phyloP scores from a whole-genome alignment of 805 yeast species.

The Yarrowia sp. region DNA sequence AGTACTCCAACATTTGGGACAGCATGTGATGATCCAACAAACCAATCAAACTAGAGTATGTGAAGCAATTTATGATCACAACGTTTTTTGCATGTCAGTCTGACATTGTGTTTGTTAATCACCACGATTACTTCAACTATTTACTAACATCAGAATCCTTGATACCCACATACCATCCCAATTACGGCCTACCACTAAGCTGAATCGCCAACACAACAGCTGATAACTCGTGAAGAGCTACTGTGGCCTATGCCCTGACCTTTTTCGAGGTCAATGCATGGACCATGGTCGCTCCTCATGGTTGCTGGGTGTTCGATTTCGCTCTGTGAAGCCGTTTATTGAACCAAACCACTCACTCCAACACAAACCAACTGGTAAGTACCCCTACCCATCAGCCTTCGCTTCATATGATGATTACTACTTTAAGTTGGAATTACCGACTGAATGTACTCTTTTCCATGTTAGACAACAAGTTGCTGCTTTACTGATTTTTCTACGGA shows the following conservation, averaged over 20 bases:
- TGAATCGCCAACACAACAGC: not conserved
- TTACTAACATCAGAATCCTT: slow-evolving; percentile 22
- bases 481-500: slow-evolving; percentile 49
- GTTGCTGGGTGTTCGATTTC: not conserved
- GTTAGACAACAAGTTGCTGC: slow-evolving; percentile 72
- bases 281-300: not conserved
- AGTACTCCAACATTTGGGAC: not conserved
- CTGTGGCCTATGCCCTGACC: not conserved
- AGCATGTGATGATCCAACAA: slow-evolving; percentile 38
- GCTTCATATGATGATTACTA: slow-evolving; percentile 56
- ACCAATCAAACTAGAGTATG: slow-evolving; percentile 69
- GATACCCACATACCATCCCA: slow-evolving; percentile 2
- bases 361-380: slow-evolving; percentile 37
- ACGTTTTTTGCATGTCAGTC: slow-evolving; percentile 41
- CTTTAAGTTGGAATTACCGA: slow-evolving; percentile 99
- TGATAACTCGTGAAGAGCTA: not conserved
- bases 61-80: slow-evolving; percentile 61
- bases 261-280: not conserved
- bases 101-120: slow-evolving; percentile 11
- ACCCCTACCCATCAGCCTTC: not conserved
- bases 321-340: not conserved
- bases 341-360: not conserved
- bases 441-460: slow-evolving; percentile 70
- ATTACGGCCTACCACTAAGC: too few species aligned
- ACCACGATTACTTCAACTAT: not conserved